Evolutionary conservation across 768 basidiomycete species (phyloP), one percentile per base, ranked within the genome.

Genomic region (Phaeotremella fagi): DNA sequence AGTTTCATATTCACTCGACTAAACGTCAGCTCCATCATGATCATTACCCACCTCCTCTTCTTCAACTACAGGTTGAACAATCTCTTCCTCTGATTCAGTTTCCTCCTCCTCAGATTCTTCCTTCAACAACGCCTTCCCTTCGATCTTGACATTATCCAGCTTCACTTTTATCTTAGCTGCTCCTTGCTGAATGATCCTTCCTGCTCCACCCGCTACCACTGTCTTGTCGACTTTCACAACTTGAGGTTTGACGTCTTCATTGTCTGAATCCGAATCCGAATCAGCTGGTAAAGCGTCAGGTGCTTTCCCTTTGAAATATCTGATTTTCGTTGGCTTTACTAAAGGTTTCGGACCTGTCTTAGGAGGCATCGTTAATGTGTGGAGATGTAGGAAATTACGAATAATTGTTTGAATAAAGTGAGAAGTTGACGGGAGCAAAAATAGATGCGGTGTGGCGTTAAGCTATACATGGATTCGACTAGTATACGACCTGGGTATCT

Each of bases 1-100:
- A n/a, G 80, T 81, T 66, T 87, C 88, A 63, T 88, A 83, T 77
- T 92, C 90, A 74, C 88, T 90, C 31, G 88, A 88, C 72, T 73
- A 38, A 5, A 54, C 42, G 24, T 50, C 18, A 43, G 59, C 57
- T 59, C 54, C 48, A 66, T 57, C 48, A 50, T 38, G 9, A 47
- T 27, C 25, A 71, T 73, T 46, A 66, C 63, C 55, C 59, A 64
- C 61, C 41, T 73, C 56, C 27, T 43, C 36, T 26, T 57, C 51
- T 42, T 29, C 20, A 9, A 35, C 15, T 26, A 15, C 36, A n/a
- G 59, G 57, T 54, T 61, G 50, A 23, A 45, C 53, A 14, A 59
- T 63, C 28, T 61, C 70, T 14, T 66, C 70, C 24, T 73, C 65
- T 5, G 60, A 61, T 7, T 67, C 67, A 33, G 54, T 52, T 42